Percentiles rank a stretch among this genome's conserved stretches.
Evolutionary conservation across 2,329 filamentous ascomycete genomes (phyloP).

Genomic region (Moelleriella libera): DNA sequence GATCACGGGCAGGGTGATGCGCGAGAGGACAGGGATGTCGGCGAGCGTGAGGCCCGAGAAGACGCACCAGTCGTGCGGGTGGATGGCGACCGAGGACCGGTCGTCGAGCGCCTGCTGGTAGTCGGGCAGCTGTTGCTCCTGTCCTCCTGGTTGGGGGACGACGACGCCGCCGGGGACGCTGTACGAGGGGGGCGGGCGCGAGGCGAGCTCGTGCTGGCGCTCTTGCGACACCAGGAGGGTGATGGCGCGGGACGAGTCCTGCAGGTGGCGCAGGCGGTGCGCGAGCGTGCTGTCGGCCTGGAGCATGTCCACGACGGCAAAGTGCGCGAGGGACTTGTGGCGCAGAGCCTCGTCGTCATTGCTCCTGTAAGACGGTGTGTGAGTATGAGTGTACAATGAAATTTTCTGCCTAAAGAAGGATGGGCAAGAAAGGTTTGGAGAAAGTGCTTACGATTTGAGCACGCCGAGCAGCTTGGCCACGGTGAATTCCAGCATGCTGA

Average conservation of each 20-base stretch:
- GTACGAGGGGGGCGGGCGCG: constrained; percentile 4
- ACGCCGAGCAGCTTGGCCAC: constrained; percentile 7
- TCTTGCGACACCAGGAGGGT: constrained; percentile 1
- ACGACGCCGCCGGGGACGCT: no score
- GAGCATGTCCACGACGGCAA: constrained; percentile 5
- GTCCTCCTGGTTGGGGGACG: no score
- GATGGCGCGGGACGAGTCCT: constrained; percentile 5
- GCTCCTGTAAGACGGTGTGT: constrained; percentile 2
- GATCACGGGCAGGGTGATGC: constrained; percentile 7
- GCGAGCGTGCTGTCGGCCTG: constrained; percentile 5
- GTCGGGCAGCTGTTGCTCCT: no score
- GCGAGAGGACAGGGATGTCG: constrained; percentile 5
- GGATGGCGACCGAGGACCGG: constrained; percentile 7
- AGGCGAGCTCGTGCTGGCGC: constrained; percentile 1
- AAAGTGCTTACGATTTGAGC: constrained; percentile 6
- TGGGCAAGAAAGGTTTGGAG: neutral
- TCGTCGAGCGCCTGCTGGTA: constrained; percentile 11
- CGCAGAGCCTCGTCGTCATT: constrained; percentile 3
- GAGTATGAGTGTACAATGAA: neutral
- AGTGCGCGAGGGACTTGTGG: constrained; percentile 3
- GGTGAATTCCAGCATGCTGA: constrained; percentile 5
- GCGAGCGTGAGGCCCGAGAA: constrained; percentile 7
- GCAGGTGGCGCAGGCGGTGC: constrained; percentile 3
- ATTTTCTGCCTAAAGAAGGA: no score
- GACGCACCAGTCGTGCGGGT: constrained; percentile 4